These are phyloP conservation scores for Wallacemonas sp. DNA, from an alignment of 208 protist species.

Conservation along the genomic window DNA sequence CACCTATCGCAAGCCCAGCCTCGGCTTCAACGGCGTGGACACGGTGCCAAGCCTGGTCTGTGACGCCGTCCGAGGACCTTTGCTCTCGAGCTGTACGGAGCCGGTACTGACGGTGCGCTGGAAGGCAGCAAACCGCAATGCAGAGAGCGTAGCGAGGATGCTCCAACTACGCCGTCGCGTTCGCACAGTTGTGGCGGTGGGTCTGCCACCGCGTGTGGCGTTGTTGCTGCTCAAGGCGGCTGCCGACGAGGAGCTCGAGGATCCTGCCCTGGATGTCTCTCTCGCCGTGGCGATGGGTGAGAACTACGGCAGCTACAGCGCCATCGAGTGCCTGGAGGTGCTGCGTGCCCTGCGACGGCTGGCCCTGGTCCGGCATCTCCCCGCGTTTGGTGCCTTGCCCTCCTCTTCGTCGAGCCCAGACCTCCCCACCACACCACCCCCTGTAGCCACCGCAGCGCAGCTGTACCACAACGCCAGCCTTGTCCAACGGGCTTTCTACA, in stretches of 20 bases:
- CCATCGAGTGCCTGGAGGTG: slow-evolving; percentile 70
- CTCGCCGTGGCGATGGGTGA: slow-evolving; percentile 77
- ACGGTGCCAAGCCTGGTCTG: slow-evolving; percentile 66
- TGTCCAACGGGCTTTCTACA: slow-evolving; percentile 38
- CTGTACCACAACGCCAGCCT: slow-evolving; percentile 59
- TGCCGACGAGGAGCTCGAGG: slow-evolving; percentile 68
- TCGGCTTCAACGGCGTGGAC: slow-evolving; percentile 73
- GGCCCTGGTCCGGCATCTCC: slow-evolving; percentile 58
- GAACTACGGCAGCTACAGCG: slow-evolving; percentile 62
- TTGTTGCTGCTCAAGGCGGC: slow-evolving; percentile 68
- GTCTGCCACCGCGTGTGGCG: slow-evolving; percentile 52
- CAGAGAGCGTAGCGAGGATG: slow-evolving; percentile 48
- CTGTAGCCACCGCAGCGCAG: not conserved
- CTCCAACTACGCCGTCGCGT: slow-evolving; percentile 53
- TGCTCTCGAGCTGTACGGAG: slow-evolving; percentile 53
- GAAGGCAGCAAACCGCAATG: slow-evolving; percentile 66
- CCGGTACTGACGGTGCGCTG: slow-evolving; percentile 66
- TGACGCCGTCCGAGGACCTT: slow-evolving; percentile 71
- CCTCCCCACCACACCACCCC: not conserved
- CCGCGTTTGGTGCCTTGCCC: slow-evolving; percentile 22
- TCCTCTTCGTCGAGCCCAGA: slow-evolving; percentile 9
- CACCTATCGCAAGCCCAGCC: slow-evolving; percentile 27
- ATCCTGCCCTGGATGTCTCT: slow-evolving; percentile 69
- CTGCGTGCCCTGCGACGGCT: slow-evolving; percentile 81
- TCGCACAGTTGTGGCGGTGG: slow-evolving; percentile 43